Conservation (phyloP, 495 filamentous ascomycete genomes). For the Lepidopterella palustris region DNA sequence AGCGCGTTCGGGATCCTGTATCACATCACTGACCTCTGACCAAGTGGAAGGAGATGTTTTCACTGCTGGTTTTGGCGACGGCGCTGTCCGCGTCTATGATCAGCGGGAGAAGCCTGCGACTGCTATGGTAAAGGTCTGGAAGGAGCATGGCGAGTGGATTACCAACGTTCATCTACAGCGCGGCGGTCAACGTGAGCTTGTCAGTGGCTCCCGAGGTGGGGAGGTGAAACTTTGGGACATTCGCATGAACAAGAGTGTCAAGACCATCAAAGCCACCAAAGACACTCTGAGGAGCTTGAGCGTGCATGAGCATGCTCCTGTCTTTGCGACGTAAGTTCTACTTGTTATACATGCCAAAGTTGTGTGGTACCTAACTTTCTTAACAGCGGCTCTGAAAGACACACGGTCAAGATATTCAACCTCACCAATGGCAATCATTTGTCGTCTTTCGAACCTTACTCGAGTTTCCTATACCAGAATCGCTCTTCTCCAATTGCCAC, state of each 20-base stretch:
- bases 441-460: conserved; percentile 78
- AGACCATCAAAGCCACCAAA: conserved; percentile 66
- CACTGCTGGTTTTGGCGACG: conserved; percentile 92
- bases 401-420: conserved; percentile 88
- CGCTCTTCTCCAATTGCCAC: conserved; percentile 68
- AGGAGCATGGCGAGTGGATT: conserved; percentile 90
- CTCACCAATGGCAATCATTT: conserved; percentile 58
- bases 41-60: conserved; percentile 96
- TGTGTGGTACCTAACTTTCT: neutral
- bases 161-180: conserved; percentile 95
- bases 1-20: conserved; percentile 89
- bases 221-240: conserved; percentile 97
- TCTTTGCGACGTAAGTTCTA: conserved; percentile 88
- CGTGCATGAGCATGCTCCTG: conserved; percentile 93
- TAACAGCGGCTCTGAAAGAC: conserved; percentile 72
- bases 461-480: conserved; percentile 71
- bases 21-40: conserved; percentile 91
- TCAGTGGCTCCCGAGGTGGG: conserved; percentile 80
- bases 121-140: conserved; percentile 92
- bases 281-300: conserved; percentile 73
- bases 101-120: conserved; percentile 72
- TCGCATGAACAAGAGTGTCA: conserved; percentile 67
- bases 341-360: neutral
- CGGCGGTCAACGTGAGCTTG: conserved; percentile 81
- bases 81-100: conserved; percentile 92